Percentiles rank a stretch among this genome's conserved stretches.
These are phyloP conservation scores for Karstenula rhodostoma DNA, from an alignment of 2,329 filamentous ascomycete species.

Conservation along the genomic window DNA sequence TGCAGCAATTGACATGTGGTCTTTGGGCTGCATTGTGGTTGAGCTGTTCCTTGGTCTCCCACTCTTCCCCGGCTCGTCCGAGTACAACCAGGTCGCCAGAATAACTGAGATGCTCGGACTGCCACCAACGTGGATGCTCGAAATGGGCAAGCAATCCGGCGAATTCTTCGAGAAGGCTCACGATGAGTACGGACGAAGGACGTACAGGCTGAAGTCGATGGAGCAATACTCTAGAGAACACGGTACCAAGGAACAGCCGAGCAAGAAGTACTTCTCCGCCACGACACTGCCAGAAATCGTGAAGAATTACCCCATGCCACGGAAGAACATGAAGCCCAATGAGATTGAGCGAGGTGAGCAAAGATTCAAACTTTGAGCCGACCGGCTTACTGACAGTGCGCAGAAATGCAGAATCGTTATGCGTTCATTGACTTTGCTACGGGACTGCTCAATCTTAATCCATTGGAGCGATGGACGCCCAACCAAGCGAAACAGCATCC, in stretches of 20 bases:
- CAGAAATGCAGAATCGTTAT: slow-evolving; percentile 98
- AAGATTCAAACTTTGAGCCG: background rate
- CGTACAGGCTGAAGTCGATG: slow-evolving; percentile 94
- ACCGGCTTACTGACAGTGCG: slow-evolving; percentile 24
- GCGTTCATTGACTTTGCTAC: slow-evolving; percentile 99
- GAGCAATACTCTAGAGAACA: slow-evolving; percentile 97
- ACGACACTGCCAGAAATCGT: slow-evolving; percentile 96
- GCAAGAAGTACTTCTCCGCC: slow-evolving; percentile 99
- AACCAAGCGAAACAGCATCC: slow-evolving; percentile 97
- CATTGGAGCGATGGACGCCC: slow-evolving; percentile 94
- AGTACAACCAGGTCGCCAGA: slow-evolving; percentile 97
- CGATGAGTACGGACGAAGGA: slow-evolving; percentile 91
- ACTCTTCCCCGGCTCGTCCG: slow-evolving; percentile 94
- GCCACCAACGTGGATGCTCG: slow-evolving; percentile 98
- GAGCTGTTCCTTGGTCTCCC: slow-evolving; percentile 95
- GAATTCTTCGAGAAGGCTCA: slow-evolving; percentile 95
- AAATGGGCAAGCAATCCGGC: slow-evolving; percentile 96
- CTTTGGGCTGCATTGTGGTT: slow-evolving; percentile 95
- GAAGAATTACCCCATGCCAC: slow-evolving; percentile 95
- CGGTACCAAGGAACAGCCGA: slow-evolving; percentile 95
- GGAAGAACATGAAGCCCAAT: slow-evolving; percentile 98
- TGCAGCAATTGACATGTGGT: slow-evolving; percentile 99
- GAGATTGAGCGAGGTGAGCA: slow-evolving; percentile 91
- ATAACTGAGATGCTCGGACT: slow-evolving; percentile 98
- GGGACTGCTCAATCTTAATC: slow-evolving; percentile 91